Evolutionary conservation across 1,139 yeast species (phyloP).

Genomic region (Komagataea norvegica): DNA sequence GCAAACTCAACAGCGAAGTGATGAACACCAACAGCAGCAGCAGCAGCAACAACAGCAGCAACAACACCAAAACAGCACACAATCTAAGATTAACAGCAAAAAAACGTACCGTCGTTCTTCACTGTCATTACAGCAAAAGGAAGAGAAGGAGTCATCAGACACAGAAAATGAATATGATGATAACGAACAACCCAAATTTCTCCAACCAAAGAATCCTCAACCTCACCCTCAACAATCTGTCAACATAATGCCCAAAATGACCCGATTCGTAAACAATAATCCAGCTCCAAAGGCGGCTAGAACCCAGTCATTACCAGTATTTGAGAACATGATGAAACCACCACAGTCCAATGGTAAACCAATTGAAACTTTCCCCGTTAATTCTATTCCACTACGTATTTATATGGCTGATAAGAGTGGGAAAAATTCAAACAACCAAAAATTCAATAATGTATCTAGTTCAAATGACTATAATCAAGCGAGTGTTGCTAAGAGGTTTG

Average conservation of each 20-base stretch:
- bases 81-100: conserved; percentile 2
- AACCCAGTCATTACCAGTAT: conserved; percentile 59
- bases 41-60: conserved; percentile 7
- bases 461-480: conserved; percentile 2
- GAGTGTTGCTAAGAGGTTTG: conserved; percentile 24
- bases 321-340: conserved; percentile 38
- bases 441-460: no score
- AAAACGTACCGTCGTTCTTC: conserved; percentile 10
- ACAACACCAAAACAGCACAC: not conserved
- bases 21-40: conserved; percentile 7
- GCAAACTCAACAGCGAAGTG: conserved; percentile 8
- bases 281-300: conserved; percentile 56
- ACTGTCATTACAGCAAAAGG: conserved; percentile 11
- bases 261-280: conserved; percentile 23
- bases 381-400: conserved; percentile 36
- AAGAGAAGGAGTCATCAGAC: conserved; percentile 15
- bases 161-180: conserved; percentile 22
- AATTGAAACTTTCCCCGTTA: conserved; percentile 33
- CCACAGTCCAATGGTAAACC: conserved; percentile 36
- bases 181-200: conserved; percentile 8
- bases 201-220: conserved; percentile 11
- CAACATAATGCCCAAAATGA: conserved; percentile 15
- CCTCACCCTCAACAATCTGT: conserved; percentile 11
- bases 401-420: conserved; percentile 35
- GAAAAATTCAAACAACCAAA: conserved; percentile 3